Percentiles rank a stretch among this genome's conserved stretches.
These are phyloP conservation scores for Pestalotiopsis sp. DNA, from an alignment of 2,329 filamentous ascomycete species.

Conservation along the genomic window DNA sequence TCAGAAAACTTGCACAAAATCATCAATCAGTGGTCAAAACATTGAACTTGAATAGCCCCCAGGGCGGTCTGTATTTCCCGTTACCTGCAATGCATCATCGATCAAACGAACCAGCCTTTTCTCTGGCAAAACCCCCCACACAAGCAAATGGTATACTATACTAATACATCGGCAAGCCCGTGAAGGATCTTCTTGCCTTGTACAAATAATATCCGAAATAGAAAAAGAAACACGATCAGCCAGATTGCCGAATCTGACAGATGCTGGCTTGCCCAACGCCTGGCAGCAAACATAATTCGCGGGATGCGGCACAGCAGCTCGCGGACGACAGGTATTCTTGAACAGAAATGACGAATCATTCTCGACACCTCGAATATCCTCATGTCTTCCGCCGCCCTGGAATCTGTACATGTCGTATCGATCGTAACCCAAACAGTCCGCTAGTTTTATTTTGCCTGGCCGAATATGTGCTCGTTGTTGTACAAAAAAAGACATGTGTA, in stretches of 20 bases:
- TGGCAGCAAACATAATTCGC: not conserved
- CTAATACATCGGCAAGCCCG: slow-evolving; percentile 2
- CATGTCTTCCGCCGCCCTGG: not conserved
- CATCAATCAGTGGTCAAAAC: not conserved
- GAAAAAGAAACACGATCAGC: not conserved
- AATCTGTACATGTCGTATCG: slow-evolving; percentile 6
- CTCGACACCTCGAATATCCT: not conserved
- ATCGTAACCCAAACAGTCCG: slow-evolving; percentile 1
- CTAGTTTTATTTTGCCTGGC: not conserved
- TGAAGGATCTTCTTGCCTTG: not conserved
- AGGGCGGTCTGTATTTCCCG: not conserved
- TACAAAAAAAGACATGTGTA: not conserved
- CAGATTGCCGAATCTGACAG: not conserved
- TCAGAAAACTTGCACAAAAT: not conserved
- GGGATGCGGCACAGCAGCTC: not conserved
- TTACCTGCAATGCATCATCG: not conserved
- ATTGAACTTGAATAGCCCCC: not conserved
- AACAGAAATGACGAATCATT: not conserved
- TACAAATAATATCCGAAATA: not conserved
- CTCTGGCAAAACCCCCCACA: not conserved
- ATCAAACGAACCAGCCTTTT: not conserved
- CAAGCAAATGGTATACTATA: slow-evolving; percentile 9
- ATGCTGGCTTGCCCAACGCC: not conserved
- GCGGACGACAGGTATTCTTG: not conserved
- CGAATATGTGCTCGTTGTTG: not conserved